Conservation (phyloP, 2,329 filamentous ascomycete species). For the Cordyceps cicadae region DNA sequence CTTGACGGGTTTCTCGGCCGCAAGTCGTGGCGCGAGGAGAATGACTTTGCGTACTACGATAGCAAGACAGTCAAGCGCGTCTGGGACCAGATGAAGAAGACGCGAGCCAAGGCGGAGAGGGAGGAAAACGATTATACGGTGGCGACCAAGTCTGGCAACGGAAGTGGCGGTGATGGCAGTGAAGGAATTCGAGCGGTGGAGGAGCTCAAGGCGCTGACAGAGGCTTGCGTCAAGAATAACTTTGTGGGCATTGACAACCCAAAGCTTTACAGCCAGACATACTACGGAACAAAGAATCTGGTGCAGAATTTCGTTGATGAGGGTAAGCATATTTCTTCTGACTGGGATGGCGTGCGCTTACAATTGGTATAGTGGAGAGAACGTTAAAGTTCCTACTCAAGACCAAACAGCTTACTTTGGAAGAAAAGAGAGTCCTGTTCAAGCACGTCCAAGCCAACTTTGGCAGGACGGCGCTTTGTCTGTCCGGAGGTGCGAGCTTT, state of each 20-base stretch:
- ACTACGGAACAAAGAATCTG: conserved; percentile 92
- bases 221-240: conserved; percentile 95
- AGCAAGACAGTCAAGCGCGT: conserved; percentile 72
- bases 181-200: conserved; percentile 50
- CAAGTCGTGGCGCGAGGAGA: conserved; percentile 68
- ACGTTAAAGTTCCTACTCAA: conserved; percentile 59
- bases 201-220: conserved; percentile 68
- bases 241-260: conserved; percentile 94
- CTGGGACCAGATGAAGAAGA: conserved; percentile 62
- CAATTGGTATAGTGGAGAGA: conserved; percentile 45
- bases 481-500: conserved; percentile 89
- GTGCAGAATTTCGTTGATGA: conserved; percentile 89
- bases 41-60: conserved; percentile 80
- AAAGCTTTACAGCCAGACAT: conserved; percentile 91
- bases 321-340: conserved; percentile 34
- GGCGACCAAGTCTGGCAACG: conserved; percentile 21
- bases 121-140: conserved; percentile 24
- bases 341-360: not conserved
- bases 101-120: conserved; percentile 51
- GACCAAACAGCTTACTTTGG: conserved; percentile 57
- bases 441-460: conserved; percentile 86
- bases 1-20: conserved; percentile 78
- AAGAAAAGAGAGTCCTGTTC: conserved; percentile 74
- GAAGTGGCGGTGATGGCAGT: conserved; percentile 27
- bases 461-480: conserved; percentile 82